Evolutionary conservation across 1,284 basidiomycete species (phyloP).

Genomic region (Microbotryum violaceum): DNA sequence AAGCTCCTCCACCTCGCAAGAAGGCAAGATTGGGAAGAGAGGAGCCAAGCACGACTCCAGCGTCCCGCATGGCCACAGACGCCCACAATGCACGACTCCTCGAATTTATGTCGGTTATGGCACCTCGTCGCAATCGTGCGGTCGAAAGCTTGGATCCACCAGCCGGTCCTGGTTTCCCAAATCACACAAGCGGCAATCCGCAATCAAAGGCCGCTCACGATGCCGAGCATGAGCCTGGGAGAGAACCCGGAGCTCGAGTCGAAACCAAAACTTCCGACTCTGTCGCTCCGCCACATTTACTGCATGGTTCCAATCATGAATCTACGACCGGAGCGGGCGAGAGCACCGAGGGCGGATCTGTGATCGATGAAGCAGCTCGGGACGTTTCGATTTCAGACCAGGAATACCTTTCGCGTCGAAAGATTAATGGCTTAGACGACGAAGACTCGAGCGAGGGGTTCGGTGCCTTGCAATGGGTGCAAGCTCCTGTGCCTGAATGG

Average conservation of each 20-base stretch:
- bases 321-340: no score
- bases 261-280: no score
- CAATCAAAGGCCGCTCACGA: no score
- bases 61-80: no score
- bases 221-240: no score
- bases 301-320: no score
- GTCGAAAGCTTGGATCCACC: constrained; percentile 2
- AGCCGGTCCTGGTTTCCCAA: no score
- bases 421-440: constrained; percentile 39
- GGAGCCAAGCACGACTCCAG: no score
- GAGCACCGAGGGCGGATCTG: no score
- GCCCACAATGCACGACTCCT: constrained; percentile 4
- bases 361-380: constrained; percentile 23
- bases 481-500: not conserved
- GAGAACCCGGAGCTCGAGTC: no score
- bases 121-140: constrained; percentile 4
- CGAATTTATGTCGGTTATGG: constrained; percentile 29
- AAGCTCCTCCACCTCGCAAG: constrained; percentile 13
- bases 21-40: constrained; percentile 1
- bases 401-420: constrained; percentile 42
- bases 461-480: not conserved
- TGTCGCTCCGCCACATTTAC: no score
- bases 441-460: constrained; percentile 2
- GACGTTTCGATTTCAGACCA: constrained; percentile 35
- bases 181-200: no score